Conservation (phyloP, 192 early-diverging fungal species). For the Haplosporangium gracile region DNA sequence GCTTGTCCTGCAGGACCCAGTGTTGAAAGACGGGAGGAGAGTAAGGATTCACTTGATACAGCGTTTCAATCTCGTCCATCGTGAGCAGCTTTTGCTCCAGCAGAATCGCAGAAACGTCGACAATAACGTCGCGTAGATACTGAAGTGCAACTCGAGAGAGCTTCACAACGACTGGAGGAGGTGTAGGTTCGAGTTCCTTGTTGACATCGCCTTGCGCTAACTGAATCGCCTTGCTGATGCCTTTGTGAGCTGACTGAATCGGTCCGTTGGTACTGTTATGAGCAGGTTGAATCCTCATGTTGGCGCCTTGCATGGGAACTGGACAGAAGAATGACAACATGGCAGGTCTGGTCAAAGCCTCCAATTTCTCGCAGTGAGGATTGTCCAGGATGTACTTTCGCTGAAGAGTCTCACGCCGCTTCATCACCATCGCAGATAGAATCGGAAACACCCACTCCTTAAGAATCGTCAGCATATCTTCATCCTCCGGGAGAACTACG, state of each 20-base stretch:
- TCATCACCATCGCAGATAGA: conserved; percentile 14
- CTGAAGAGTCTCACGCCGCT: conserved; percentile 19
- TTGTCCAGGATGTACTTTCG: not conserved
- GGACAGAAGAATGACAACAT: not conserved
- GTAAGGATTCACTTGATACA: conserved; percentile 19
- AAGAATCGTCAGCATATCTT: not conserved
- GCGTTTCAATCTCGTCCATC: not conserved
- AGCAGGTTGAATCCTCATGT: not conserved
- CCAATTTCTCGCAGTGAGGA: not conserved
- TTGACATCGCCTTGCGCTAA: not conserved
- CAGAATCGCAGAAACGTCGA: conserved; percentile 25
- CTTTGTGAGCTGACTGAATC: not conserved
- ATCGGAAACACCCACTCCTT: conserved; percentile 35
- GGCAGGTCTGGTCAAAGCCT: not conserved
- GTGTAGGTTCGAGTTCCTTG: not conserved
- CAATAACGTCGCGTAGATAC: conserved; percentile 12
- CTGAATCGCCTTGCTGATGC: conserved; percentile 2
- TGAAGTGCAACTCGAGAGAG: not conserved
- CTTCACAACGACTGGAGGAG: not conserved
- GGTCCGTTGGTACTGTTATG: not conserved
- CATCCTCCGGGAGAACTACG: conserved; percentile 13
- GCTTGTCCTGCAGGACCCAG: conserved; percentile 20
- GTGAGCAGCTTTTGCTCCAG: conserved; percentile 1
- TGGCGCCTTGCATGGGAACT: not conserved
- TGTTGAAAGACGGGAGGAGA: conserved; percentile 21